These are phyloP conservation scores for Suillus plorans DNA, from an alignment of 768 basidiomycete genomes.

Conservation along the genomic window DNA sequence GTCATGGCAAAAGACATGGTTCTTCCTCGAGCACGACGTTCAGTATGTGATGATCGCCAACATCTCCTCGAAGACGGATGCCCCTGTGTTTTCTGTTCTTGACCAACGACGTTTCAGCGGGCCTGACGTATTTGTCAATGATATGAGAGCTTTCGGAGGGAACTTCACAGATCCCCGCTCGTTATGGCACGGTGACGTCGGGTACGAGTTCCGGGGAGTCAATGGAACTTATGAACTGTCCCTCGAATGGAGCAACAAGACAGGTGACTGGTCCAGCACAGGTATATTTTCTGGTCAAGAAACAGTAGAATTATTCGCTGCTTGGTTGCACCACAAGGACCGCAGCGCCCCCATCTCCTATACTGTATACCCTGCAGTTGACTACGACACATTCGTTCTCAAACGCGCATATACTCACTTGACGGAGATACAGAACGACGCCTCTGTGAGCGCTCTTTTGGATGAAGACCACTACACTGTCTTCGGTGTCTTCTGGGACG, in stretches of 20 bases:
- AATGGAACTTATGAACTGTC: slow-evolving; percentile 28
- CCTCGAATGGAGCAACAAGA: slow-evolving; percentile 46
- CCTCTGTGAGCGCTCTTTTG: slow-evolving; percentile 47
- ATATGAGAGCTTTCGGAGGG: slow-evolving; percentile 11
- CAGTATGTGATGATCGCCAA: slow-evolving; percentile 62
- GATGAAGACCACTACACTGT: slow-evolving; percentile 41
- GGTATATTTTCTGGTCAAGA: slow-evolving; percentile 61
- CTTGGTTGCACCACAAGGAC: slow-evolving; percentile 52
- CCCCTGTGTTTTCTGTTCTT: slow-evolving; percentile 61
- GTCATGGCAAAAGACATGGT: slow-evolving; percentile 70
- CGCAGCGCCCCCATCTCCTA: slow-evolving; percentile 45
- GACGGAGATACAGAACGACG: slow-evolving; percentile 46
- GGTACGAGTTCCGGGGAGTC: slow-evolving; percentile 50
- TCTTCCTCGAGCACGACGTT: slow-evolving; percentile 64
- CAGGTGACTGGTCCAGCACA: slow-evolving; percentile 60
- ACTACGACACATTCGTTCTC: slow-evolving; percentile 34
- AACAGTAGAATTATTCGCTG: slow-evolving; percentile 64
- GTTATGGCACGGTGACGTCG: slow-evolving; percentile 68
- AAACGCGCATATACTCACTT: slow-evolving; percentile 36
- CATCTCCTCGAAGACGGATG: slow-evolving; percentile 43
- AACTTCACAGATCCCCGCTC: slow-evolving; percentile 26
- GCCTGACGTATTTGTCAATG: slow-evolving; percentile 41
- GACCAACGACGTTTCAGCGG: slow-evolving; percentile 58
- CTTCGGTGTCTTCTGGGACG: slow-evolving; percentile 59
- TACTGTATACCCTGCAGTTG: slow-evolving; percentile 53